Percentiles rank a stretch among this genome's conserved stretches.
Conservation (phyloP, 2,329 filamentous ascomycete genomes). For the Pseudogymnoascus sp. region DNA sequence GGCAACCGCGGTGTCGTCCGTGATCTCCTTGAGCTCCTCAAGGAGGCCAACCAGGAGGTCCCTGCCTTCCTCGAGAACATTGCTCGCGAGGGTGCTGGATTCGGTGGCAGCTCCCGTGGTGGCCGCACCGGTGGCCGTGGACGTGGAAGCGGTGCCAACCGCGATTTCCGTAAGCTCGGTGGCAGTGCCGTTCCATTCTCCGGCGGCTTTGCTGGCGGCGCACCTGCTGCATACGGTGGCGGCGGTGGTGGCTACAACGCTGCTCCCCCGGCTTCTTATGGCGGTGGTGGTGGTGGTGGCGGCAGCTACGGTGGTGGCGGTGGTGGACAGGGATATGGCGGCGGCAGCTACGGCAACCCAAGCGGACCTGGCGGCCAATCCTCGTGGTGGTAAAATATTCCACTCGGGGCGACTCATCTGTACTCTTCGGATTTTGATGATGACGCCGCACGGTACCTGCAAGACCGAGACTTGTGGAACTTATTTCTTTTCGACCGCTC, state of each 20-base stretch:
- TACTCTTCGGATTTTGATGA: conserved; percentile 10
- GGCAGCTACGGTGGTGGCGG: conserved; percentile 34
- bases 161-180: conserved; percentile 78
- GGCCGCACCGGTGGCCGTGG: conserved; percentile 65
- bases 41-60: conserved; percentile 97
- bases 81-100: conserved; percentile 82
- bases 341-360: conserved; percentile 47
- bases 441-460: not conserved
- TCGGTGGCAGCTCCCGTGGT: conserved; percentile 60
- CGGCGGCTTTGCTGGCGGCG: conserved; percentile 26
- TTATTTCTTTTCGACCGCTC: not conserved
- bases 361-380: conserved; percentile 41
- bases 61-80: conserved; percentile 94
- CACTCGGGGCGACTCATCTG: conserved; percentile 16
- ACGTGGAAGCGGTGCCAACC: conserved; percentile 62
- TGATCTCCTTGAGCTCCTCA: conserved; percentile 92
- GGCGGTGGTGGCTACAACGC: conserved; percentile 40
- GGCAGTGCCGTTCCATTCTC: conserved; percentile 39
- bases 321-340: conserved; percentile 29
- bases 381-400: conserved; percentile 49
- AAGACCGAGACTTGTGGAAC: conserved; percentile 7
- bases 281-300: conserved; percentile 34
- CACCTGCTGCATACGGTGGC: conserved; percentile 30
- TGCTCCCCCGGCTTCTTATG: conserved; percentile 32
- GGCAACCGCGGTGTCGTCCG: conserved; percentile 97